Conservation (phyloP, 805 yeast species). For the Metschnikowia hibisci region DNA sequence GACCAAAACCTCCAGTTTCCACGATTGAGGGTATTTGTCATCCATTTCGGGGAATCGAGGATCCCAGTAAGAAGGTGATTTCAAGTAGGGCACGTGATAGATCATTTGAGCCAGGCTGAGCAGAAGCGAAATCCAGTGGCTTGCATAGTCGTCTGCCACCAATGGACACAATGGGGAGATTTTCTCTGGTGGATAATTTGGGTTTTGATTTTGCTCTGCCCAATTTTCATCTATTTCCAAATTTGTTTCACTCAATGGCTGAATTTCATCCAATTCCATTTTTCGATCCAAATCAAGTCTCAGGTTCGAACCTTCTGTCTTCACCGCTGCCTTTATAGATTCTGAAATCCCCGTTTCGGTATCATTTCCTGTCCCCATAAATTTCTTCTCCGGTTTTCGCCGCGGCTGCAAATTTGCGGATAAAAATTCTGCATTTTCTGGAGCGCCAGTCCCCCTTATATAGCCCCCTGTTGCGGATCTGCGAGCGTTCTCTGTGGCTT, state of each 20-base stretch:
- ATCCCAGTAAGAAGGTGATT: slow-evolving; percentile 45
- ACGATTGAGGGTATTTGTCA: slow-evolving; percentile 29
- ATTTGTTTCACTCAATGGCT: no score
- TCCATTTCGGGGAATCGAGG: slow-evolving; percentile 31
- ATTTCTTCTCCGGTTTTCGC: no score
- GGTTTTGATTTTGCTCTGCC: no score
- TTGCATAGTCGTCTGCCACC: slow-evolving; percentile 51
- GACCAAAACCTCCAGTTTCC: slow-evolving; percentile 47
- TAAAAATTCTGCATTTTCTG: not conserved
- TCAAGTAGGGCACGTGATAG: slow-evolving; percentile 55
- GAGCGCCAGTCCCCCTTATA: not conserved
- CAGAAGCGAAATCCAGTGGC: slow-evolving; percentile 41
- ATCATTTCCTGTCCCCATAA: no score
- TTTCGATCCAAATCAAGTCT: no score
- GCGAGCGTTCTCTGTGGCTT: not conserved
- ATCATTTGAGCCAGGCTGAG: slow-evolving; percentile 23
- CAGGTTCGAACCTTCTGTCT: no score
- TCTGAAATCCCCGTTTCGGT: no score
- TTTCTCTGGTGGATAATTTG: not conserved
- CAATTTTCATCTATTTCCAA: no score
- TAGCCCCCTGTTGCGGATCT: not conserved
- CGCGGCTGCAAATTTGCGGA: not conserved
- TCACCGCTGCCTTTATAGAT: no score
- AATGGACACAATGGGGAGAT: slow-evolving; percentile 50
- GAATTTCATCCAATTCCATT: no score